Conservation (phyloP, 441 rosid species). For the Gossypium trilobum region DNA sequence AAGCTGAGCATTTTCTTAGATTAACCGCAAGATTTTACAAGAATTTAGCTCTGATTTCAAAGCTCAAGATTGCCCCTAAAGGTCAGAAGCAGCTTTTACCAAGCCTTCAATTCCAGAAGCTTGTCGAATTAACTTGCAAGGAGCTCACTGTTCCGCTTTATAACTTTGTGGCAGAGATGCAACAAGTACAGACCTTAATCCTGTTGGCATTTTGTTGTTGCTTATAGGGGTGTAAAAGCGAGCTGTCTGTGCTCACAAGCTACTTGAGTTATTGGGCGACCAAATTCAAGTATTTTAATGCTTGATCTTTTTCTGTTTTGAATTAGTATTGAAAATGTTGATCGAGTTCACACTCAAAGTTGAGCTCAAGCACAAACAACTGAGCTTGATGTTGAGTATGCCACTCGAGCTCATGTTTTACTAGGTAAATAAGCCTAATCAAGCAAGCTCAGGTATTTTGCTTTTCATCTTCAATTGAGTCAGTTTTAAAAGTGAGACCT, state of each 20-base stretch:
- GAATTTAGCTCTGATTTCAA: slow-evolving; percentile 65
- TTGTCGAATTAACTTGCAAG: slow-evolving; percentile 67
- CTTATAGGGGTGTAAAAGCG: background rate
- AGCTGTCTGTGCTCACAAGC: background rate
- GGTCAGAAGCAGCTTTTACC: slow-evolving; percentile 72
- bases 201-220: background rate
- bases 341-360: background rate
- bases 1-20: slow-evolving; percentile 61
- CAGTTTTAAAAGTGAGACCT: background rate
- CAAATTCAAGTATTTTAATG: background rate
- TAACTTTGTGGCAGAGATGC: slow-evolving; percentile 56
- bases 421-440: background rate
- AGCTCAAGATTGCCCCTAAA: slow-evolving; percentile 58
- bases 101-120: slow-evolving; percentile 57
- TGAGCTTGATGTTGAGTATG: background rate
- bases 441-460: background rate
- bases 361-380: background rate
- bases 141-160: slow-evolving; percentile 62
- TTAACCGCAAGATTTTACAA: slow-evolving; percentile 56
- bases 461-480: background rate
- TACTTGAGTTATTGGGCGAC: background rate
- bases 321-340: background rate
- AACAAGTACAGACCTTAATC: slow-evolving; percentile 32
- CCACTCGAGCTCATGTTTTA: background rate
- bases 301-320: background rate